Evolutionary conservation across 176 grass and related monocot genomes (phyloP).

Genomic region (Phragmites australis): DNA sequence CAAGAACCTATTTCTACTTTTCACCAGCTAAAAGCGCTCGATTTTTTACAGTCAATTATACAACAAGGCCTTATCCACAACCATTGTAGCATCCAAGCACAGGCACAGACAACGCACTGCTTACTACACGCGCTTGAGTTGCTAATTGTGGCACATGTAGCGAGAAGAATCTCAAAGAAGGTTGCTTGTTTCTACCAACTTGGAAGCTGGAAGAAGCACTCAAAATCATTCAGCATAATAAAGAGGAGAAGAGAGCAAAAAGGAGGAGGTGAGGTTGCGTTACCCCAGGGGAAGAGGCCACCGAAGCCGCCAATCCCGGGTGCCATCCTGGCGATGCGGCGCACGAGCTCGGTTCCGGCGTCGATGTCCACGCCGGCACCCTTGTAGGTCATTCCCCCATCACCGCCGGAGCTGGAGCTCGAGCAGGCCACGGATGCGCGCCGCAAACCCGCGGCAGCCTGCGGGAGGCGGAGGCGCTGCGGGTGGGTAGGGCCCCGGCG

Average conservation of each 20-base stretch:
- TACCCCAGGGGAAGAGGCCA: conserved; percentile 81
- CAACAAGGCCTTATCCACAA: background rate
- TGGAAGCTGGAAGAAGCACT: too few relatives aligned
- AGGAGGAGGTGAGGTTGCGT: background rate
- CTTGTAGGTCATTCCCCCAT: conserved; percentile 64
- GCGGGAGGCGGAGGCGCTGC: background rate
- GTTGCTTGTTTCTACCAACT: background rate
- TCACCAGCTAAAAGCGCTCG: background rate
- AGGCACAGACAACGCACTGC: background rate
- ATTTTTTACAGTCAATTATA: background rate
- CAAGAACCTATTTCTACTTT: background rate
- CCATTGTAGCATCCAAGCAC: background rate
- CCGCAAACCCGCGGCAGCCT: background rate
- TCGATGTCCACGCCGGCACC: conserved; percentile 90
- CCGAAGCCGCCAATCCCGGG: conserved; percentile 86
- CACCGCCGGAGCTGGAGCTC: background rate
- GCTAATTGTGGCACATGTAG: background rate
- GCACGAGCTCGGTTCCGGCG: conserved; percentile 76
- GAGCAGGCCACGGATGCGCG: conserved; percentile 43
- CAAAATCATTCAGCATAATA: background rate
- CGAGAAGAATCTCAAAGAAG: background rate
- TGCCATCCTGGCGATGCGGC: conserved; percentile 79
- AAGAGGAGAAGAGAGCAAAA: background rate
- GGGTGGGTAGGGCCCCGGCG: background rate
- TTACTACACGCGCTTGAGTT: background rate